These are phyloP conservation scores for Colletotrichum spaethianum DNA, from an alignment of 2,329 filamentous ascomycete genomes.

Conservation along the genomic window DNA sequence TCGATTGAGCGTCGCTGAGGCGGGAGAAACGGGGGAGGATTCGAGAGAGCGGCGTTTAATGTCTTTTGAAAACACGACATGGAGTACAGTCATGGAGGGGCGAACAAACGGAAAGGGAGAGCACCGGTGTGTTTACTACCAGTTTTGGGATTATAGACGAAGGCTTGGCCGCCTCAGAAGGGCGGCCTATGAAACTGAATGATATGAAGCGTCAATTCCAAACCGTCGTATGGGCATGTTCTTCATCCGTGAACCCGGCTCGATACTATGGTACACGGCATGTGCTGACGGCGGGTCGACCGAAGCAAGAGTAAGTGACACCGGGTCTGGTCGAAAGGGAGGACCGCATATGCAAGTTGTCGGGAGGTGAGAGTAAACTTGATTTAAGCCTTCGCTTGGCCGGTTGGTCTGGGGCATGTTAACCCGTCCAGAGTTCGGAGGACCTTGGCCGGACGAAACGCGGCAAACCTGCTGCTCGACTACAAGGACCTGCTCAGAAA, in stretches of 20 bases:
- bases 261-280: not conserved
- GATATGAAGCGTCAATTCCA: constrained; percentile 18
- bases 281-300: not conserved
- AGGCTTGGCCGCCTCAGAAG: not conserved
- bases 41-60: constrained; percentile 28
- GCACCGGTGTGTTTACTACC: not conserved
- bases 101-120: not conserved
- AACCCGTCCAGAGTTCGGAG: too few relatives aligned
- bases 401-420: not conserved
- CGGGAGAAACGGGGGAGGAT: not conserved
- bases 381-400: not conserved
- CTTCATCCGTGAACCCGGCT: not conserved
- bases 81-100: constrained; percentile 2
- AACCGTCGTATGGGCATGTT: not conserved
- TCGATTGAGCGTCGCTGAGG: constrained; percentile 6
- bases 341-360: not conserved
- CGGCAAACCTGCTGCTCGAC: too few relatives aligned
- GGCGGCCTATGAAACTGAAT: constrained; percentile 26
- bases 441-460: too few relatives aligned
- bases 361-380: too few relatives aligned
- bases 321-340: not conserved
- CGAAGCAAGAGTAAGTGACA: not conserved
- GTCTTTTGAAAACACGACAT: not conserved
- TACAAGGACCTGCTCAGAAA: too few relatives aligned
- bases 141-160: constrained; percentile 2